A percentile compares a stretch with the other conserved stretches of the same genome.
Conservation (phyloP, 1,139 yeast species). For the Hansenula sp. region DNA sequence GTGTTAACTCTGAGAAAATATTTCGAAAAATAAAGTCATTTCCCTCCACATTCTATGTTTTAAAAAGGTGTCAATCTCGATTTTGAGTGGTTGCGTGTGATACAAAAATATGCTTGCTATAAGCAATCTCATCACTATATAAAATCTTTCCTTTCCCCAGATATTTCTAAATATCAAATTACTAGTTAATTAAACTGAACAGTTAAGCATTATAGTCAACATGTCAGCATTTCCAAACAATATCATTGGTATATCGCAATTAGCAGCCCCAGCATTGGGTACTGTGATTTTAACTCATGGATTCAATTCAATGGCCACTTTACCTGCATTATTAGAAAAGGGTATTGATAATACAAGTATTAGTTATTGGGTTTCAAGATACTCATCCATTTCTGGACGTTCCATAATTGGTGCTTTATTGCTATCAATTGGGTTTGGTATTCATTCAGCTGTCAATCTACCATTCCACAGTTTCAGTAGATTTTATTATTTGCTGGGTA, state of each 20-base stretch:
- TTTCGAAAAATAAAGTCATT: too few species aligned
- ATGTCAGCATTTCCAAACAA: not conserved
- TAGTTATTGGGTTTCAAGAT: slow-evolving; percentile 12
- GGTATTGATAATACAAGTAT: slow-evolving; percentile 11
- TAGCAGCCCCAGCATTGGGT: slow-evolving; percentile 15
- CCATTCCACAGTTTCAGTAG: slow-evolving; percentile 14
- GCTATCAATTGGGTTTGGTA: slow-evolving; percentile 13
- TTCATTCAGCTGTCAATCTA: slow-evolving; percentile 8
- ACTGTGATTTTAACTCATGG: slow-evolving; percentile 12
- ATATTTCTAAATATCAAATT: too few species aligned
- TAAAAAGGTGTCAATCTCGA: too few species aligned
- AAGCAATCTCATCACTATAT: not conserved
- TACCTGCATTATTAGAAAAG: slow-evolving; percentile 13
- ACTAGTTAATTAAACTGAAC: too few species aligned
- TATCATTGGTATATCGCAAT: slow-evolving; percentile 14
- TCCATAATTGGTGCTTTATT: slow-evolving; percentile 7
- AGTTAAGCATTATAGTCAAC: not conserved
- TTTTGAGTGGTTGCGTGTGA: too few species aligned
- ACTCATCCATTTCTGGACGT: slow-evolving; percentile 7
- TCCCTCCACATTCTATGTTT: too few species aligned
- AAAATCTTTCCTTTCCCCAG: not conserved
- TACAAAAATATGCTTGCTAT: not conserved
- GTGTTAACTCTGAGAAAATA: too few species aligned
- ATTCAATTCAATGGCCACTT: slow-evolving; percentile 12
- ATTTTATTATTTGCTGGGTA: slow-evolving; percentile 16